phyloP scores from a whole-genome alignment of 495 filamentous ascomycete genomes.

The Annulohypoxylon nitens region DNA sequence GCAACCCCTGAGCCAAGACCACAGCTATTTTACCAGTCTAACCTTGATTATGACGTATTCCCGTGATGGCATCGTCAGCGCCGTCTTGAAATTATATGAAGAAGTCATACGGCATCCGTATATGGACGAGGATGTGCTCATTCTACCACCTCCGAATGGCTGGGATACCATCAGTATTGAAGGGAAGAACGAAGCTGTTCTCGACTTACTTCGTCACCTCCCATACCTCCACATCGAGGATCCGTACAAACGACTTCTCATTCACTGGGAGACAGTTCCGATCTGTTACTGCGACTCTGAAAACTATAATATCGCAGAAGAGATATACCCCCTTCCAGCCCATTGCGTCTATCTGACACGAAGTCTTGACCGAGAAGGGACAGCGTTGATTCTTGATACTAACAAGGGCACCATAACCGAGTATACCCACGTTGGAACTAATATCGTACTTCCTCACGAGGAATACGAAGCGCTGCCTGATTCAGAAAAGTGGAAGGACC shows the following conservation, averaged over 20 bases:
- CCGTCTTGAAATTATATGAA: constrained; percentile 18
- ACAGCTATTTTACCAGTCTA: not conserved
- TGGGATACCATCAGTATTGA: constrained; percentile 14
- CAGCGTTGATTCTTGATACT: constrained; percentile 28
- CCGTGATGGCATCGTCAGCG: constrained; percentile 16
- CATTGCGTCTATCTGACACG: constrained; percentile 20
- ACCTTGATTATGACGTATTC: constrained; percentile 26
- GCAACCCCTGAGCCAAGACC: not conserved
- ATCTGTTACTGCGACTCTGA: constrained; percentile 8
- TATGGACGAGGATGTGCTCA: constrained; percentile 9
- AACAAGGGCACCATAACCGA: constrained; percentile 28
- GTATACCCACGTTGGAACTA: not conserved
- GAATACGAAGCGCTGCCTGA: constrained; percentile 23
- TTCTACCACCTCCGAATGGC: constrained; percentile 16
- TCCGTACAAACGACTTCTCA: not conserved
- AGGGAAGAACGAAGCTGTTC: constrained; percentile 22
- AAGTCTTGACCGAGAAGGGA: constrained; percentile 23
- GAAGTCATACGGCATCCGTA: constrained; percentile 30
- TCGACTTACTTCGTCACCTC: constrained; percentile 29
- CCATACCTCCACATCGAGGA: constrained; percentile 16
- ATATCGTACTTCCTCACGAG: constrained; percentile 1
- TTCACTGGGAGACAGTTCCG: constrained; percentile 27
- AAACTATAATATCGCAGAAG: not conserved
- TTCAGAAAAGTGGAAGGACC: constrained; percentile 21
- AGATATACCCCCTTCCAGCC: constrained; percentile 19